A percentile compares a stretch with the other conserved stretches of the same genome.
Conservation (phyloP, 176 grass and related monocot species). For the Eleusine indica region DNA sequence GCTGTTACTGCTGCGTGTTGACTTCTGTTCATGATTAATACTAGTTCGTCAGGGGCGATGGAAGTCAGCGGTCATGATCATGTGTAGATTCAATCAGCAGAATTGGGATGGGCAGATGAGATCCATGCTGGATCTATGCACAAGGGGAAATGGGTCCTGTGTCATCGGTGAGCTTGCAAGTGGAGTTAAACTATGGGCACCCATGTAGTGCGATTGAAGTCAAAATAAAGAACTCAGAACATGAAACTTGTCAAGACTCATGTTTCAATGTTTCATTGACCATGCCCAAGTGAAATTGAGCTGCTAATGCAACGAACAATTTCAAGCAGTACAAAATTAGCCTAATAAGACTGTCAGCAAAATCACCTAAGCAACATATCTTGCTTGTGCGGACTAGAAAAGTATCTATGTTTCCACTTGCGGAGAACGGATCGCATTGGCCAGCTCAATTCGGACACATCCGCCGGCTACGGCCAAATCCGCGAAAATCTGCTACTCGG, state of each 20-base stretch:
- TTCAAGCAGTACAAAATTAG: background rate
- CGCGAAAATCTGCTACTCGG: too few species aligned
- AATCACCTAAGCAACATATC: background rate
- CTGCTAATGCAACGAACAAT: background rate
- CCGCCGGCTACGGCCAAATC: background rate
- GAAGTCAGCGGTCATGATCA: background rate
- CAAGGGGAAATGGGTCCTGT: background rate
- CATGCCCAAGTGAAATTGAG: background rate
- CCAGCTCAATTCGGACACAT: background rate
- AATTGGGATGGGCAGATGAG: background rate
- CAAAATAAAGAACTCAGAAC: background rate
- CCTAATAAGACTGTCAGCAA: background rate
- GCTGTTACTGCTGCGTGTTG: conserved; percentile 5
- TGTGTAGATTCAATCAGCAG: background rate
- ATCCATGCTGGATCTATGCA: background rate
- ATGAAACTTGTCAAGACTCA: background rate
- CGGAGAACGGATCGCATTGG: background rate
- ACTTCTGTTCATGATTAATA: background rate
- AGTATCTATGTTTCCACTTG: background rate
- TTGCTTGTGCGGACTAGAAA: background rate
- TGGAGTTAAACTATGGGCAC: background rate
- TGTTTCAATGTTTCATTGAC: background rate
- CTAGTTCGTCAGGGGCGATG: background rate
- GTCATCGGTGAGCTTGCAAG: background rate
- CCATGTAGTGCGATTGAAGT: background rate